Evolutionary conservation across 2,329 filamentous ascomycete species (phyloP).

Genomic region (Nemania sp.): DNA sequence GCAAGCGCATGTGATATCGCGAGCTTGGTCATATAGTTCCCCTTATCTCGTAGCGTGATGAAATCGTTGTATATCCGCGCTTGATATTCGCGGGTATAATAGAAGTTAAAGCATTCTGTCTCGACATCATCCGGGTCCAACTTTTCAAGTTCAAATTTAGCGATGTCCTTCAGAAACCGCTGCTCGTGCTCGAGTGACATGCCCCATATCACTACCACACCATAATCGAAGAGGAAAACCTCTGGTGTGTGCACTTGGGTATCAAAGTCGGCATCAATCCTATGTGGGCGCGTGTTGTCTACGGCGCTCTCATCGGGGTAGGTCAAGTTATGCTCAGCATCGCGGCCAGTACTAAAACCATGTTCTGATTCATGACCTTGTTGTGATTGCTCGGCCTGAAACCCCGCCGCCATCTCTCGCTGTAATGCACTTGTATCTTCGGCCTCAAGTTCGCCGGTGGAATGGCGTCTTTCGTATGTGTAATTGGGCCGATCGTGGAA

Average conservation of each 20-base stretch:
- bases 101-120: conserved; percentile 97
- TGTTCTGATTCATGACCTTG: conserved; percentile 34
- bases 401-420: conserved; percentile 66
- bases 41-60: conserved; percentile 89
- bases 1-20: conserved; percentile 94
- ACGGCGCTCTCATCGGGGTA: conserved; percentile 41
- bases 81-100: conserved; percentile 97
- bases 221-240: conserved; percentile 95
- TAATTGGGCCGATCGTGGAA: conserved; percentile 45
- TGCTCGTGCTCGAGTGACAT: conserved; percentile 91
- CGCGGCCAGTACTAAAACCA: conserved; percentile 32
- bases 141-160: conserved; percentile 92
- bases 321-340: conserved; percentile 42
- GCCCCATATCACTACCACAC: conserved; percentile 97
- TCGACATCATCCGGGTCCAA: conserved; percentile 86
- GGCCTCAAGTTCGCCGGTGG: conserved; percentile 72
- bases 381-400: conserved; percentile 47
- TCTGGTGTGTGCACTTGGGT: conserved; percentile 89
- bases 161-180: conserved; percentile 88
- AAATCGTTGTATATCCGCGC: conserved; percentile 99
- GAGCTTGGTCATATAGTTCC: conserved; percentile 97
- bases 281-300: conserved; percentile 39
- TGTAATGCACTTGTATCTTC: conserved; percentile 63
- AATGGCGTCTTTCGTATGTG: conserved; percentile 69
- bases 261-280: conserved; percentile 71